Base-by-base conservation (phyloP, 805 yeast genomes). In the Yarrowia divulgata region DNA sequence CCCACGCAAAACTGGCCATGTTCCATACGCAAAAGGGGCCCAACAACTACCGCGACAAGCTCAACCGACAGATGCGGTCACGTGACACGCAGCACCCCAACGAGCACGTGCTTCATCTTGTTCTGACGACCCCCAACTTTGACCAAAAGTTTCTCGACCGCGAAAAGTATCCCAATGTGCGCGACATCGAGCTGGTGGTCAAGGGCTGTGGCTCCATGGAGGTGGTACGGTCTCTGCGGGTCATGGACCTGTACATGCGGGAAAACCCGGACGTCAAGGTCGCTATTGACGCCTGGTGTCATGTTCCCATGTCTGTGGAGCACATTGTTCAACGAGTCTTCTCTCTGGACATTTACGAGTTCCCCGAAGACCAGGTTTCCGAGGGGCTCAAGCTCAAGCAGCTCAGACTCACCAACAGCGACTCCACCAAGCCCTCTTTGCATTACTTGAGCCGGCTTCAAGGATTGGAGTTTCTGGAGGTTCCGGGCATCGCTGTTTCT, bases 121-220 rank as follows among this genome's bases (percentile, higher is more conserved):
- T 60, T 12, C 34, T 60, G 29, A 60, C 66, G 16, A 60, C 66
- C 12, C 66, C 66, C 8, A 60, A 60, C 14, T 60, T 60, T 8
- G 66, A 60, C 52, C 66, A 60, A 29, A 60, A 60, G 42, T 60
- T 60, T 34, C 66, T 60, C n/a, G 66, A 60, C 34, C 18, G 45
- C 16, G 46, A 60, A 45, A 32, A 29, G 42, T 60, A 34, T 19
- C 66, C 66, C 19, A 60, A 60, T 4, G 66, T 60, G 29, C 16
- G 5, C 18, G 45, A 60, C 14, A 29, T 60, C 14, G 66, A 60
- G 42, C 40, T 60, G 13, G 52, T 60, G 40, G 66, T 60, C 14
- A 60, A 60, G 43, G 66, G 66, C 19, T 60, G 66, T 18, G 66
- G 66, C 6, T 60, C 66, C 5, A 43, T 60, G 66, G 66, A 60